Conservation (phyloP, 805 yeast genomes). For the Nakazawaea ernobii region DNA sequence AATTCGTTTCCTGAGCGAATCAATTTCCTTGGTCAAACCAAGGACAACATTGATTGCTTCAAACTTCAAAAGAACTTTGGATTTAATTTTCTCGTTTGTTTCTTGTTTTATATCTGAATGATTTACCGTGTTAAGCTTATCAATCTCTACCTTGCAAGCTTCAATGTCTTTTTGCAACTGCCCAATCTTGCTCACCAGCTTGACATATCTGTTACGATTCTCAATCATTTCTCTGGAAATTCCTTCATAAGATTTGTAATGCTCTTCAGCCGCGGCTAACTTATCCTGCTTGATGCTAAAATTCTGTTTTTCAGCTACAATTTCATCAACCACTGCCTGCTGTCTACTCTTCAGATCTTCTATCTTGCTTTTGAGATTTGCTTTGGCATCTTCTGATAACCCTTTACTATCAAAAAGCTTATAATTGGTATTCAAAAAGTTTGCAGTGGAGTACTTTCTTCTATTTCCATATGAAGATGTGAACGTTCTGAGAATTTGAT, state of each 20-base stretch:
- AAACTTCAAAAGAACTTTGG: slow-evolving; percentile 21
- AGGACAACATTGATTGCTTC: slow-evolving; percentile 18
- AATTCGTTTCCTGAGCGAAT: slow-evolving; percentile 21
- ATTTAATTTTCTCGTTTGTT: slow-evolving; percentile 22
- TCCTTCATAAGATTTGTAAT: slow-evolving; percentile 6
- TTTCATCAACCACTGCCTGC: slow-evolving; percentile 2
- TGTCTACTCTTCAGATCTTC: slow-evolving; percentile 3
- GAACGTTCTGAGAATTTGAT: slow-evolving; percentile 40
- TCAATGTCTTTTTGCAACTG: slow-evolving; percentile 25
- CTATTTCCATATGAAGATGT: slow-evolving; percentile 61
- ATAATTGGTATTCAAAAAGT: slow-evolving; percentile 19
- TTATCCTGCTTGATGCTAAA: slow-evolving; percentile 14
- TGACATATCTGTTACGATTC: slow-evolving; percentile 17
- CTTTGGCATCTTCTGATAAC: slow-evolving; percentile 23
- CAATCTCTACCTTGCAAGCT: slow-evolving; percentile 30
- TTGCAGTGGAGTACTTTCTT: slow-evolving; percentile 43
- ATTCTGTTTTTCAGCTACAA: slow-evolving; percentile 7
- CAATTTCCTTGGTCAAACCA: slow-evolving; percentile 17
- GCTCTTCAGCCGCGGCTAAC: slow-evolving; percentile 11
- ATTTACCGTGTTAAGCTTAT: slow-evolving; percentile 32
- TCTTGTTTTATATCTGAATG: slow-evolving; percentile 1
- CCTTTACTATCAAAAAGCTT: slow-evolving; percentile 28
- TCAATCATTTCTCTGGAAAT: slow-evolving; percentile 14
- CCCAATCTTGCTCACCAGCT: slow-evolving; percentile 20
- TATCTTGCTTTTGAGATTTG: neutral